These are phyloP conservation scores for Paraphaeosphaeria sporulosa DNA, from an alignment of 2,329 filamentous ascomycete species.

Conservation along the genomic window DNA sequence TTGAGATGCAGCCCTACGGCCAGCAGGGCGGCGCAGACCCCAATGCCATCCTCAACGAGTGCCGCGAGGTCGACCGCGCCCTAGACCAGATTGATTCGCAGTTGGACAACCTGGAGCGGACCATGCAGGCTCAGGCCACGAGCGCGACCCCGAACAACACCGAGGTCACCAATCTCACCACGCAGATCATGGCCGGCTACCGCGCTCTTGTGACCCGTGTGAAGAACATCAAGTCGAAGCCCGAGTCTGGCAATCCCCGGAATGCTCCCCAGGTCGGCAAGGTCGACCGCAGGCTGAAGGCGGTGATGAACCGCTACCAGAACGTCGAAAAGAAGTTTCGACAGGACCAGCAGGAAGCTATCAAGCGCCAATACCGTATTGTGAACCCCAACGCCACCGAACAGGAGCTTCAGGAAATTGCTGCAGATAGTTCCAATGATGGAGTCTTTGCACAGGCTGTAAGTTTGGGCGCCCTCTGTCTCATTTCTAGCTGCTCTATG, in stretches of 20 bases:
- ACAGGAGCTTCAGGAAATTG: conserved; percentile 76
- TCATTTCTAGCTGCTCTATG: neutral
- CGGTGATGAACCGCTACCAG: conserved; percentile 83
- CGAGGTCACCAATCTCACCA: conserved; percentile 74
- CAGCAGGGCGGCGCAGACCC: conserved; percentile 57
- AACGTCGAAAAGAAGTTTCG: conserved; percentile 80
- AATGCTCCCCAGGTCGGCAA: conserved; percentile 83
- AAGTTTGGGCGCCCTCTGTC: conserved; percentile 30
- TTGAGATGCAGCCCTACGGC: conserved; percentile 74
- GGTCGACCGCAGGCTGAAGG: conserved; percentile 80
- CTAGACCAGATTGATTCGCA: conserved; percentile 78
- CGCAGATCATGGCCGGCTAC: conserved; percentile 85
- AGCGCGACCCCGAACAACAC: conserved; percentile 75
- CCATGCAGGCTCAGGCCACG: conserved; percentile 78
- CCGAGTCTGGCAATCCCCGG: conserved; percentile 74
- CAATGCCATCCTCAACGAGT: conserved; percentile 84
- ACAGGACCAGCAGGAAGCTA: conserved; percentile 80
- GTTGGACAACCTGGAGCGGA: conserved; percentile 73
- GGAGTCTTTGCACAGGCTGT: conserved; percentile 88
- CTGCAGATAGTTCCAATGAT: too few species aligned
- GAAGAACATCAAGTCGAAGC: conserved; percentile 81
- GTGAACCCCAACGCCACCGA: conserved; percentile 83
- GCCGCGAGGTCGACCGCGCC: conserved; percentile 77
- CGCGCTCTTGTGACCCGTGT: conserved; percentile 80
- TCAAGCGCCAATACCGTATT: conserved; percentile 89